These are phyloP conservation scores for Uromyces viciae-fabae DNA, from an alignment of 1,284 basidiomycete species.

Conservation along the genomic window DNA sequence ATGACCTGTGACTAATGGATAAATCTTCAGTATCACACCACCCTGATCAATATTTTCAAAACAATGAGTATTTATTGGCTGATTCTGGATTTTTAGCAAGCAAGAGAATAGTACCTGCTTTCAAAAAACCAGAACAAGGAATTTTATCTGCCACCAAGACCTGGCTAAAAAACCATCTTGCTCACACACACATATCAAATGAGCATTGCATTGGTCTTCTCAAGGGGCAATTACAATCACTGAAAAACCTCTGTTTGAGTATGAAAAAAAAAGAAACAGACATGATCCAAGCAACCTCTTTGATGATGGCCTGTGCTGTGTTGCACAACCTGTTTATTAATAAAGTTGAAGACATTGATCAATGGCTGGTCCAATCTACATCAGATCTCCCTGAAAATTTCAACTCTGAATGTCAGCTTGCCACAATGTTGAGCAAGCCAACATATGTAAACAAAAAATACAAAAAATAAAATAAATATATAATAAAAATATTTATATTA, in stretches of 20 bases:
- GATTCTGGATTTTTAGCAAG: background rate
- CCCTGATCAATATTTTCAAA: background rate
- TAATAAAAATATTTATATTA: too few relatives aligned
- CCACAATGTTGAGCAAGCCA: too few relatives aligned
- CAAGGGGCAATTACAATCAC: background rate
- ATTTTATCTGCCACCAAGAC: background rate
- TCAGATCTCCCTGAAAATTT: too few relatives aligned
- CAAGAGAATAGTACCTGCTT: background rate
- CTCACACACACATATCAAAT: background rate
- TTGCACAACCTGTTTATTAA: background rate
- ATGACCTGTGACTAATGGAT: background rate
- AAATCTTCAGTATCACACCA: background rate
- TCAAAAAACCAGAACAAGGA: background rate
- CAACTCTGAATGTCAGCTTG: too few relatives aligned
- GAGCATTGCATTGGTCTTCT: slow-evolving; percentile 6
- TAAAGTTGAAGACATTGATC: too few relatives aligned
- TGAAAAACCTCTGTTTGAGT: background rate
- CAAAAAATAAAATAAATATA: too few relatives aligned
- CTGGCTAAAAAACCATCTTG: background rate
- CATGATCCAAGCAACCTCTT: background rate
- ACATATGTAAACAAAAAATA: too few relatives aligned
- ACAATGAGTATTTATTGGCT: background rate
- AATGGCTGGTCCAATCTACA: too few relatives aligned
- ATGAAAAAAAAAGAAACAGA: background rate
- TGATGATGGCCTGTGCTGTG: background rate